Evolutionary conservation across 192 early-diverging fungal species (phyloP).

Genomic region (Backusella tarrabulga): DNA sequence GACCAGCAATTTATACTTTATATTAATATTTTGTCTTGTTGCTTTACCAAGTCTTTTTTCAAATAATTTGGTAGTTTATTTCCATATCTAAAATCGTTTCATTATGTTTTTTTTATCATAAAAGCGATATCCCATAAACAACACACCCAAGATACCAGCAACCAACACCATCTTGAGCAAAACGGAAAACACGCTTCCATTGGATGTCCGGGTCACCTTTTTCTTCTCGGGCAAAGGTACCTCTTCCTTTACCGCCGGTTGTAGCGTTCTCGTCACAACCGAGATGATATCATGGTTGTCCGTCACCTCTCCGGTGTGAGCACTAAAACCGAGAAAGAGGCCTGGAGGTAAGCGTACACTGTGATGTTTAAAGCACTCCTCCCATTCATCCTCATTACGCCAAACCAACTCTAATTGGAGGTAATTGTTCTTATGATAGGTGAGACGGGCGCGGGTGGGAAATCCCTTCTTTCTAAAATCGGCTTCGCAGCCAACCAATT

Average conservation of each 20-base stretch:
- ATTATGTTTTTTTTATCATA: conserved; percentile 26
- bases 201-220: neutral
- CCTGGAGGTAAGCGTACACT: conserved; percentile 71
- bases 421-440: conserved; percentile 67
- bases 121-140: conserved; percentile 27
- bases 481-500: conserved; percentile 63
- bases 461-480: conserved; percentile 71
- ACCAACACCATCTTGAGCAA: conserved; percentile 21
- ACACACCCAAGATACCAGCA: conserved; percentile 13
- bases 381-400: conserved; percentile 62
- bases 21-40: no score
- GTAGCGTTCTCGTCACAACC: conserved; percentile 30
- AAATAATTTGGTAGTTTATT: neutral
- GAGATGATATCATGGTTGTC: conserved; percentile 49
- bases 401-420: conserved; percentile 39
- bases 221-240: no score
- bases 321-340: conserved; percentile 89
- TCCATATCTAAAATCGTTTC: conserved; percentile 24
- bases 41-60: no score
- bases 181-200: conserved; percentile 12
- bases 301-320: conserved; percentile 86
- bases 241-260: conserved; percentile 8
- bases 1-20: no score
- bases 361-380: conserved; percentile 71
- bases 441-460: conserved; percentile 64